Base-by-base conservation (phyloP, 1,139 yeast genomes). In the Petasospora fabianii region DNA sequence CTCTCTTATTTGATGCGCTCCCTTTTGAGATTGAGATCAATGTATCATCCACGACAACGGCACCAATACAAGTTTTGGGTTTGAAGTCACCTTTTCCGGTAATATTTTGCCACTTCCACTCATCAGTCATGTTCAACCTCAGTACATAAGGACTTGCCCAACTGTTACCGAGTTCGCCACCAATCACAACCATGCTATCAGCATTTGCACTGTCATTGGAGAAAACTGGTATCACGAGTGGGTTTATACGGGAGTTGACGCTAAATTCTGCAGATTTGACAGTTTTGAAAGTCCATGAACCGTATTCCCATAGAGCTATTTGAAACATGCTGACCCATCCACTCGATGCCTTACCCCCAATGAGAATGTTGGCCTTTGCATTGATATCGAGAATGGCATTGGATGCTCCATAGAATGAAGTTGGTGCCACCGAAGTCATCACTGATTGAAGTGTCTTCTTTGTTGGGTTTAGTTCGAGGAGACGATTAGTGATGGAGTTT, bases 251-350 rank as follows among this genome's bases (percentile, higher is more conserved):
- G 11, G 81, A 64, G 43, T 72, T 75, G 4, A 77, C 65, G 17
- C 53, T 50, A 12, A 53, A 47, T 2, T 50, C 48, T 8, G 60
- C 39, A 22, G 57, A 46, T 15, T 55, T 56, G 1, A 66, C 62
- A 1, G 65, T 56, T 41, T 65, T 64, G 54, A 75, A 78, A 4
- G 78, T 66, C 86, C 86, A 80, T 3, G 80, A 62, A 35, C 65
- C 66, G 41, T 71, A 72, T 46, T 74, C 75, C 80, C 82, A 78
- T 2, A 76, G 52, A 0, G 84, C 84, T 6, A 77, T 56, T 55
- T 79, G 84, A 49, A 68, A 68, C 74, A 79, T 69, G 40, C 74
- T 69, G 26, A 79, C 72, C 82, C 84, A 77, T 0, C 81, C 81
- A 8, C 61, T 54, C 5, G 58, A 49, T 0, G 82, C 69, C 35